These are phyloP conservation scores for Arbutus unedo DNA, from an alignment of 148 eudicot genomes.

Conservation along the genomic window DNA sequence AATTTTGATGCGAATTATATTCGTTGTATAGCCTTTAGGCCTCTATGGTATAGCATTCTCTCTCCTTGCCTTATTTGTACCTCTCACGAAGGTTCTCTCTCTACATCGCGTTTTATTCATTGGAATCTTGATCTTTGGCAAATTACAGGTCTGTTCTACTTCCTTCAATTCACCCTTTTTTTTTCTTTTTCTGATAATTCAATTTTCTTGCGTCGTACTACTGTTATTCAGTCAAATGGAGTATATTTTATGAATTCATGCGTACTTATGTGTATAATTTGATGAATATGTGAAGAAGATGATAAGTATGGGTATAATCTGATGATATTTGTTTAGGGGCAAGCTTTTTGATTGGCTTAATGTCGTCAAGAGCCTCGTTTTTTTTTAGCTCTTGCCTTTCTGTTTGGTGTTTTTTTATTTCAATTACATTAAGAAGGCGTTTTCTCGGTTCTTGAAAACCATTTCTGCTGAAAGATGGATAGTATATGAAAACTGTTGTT, in stretches of 20 bases:
- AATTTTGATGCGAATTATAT: background rate
- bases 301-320: too few species aligned
- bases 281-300: too few species aligned
- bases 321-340: too few species aligned
- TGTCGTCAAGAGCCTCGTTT: too few species aligned
- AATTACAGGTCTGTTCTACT: slow-evolving; percentile 9
- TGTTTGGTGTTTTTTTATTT: background rate
- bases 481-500: too few species aligned
- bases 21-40: background rate
- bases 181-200: background rate
- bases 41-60: too few species aligned
- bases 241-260: too few species aligned
- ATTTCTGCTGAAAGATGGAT: too few species aligned
- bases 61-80: background rate
- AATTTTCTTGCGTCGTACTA: too few species aligned
- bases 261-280: too few species aligned
- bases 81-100: background rate
- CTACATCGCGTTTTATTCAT: background rate
- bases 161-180: background rate
- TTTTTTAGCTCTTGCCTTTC: background rate
- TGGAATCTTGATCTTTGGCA: background rate
- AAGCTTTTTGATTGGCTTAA: too few species aligned
- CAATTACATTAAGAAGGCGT: background rate
- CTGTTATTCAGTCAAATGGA: too few species aligned
- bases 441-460: background rate